Evolutionary conservation across 306 rosid species (phyloP), one percentile per base, ranked within the genome.

Genomic region (Rosa persica): DNA sequence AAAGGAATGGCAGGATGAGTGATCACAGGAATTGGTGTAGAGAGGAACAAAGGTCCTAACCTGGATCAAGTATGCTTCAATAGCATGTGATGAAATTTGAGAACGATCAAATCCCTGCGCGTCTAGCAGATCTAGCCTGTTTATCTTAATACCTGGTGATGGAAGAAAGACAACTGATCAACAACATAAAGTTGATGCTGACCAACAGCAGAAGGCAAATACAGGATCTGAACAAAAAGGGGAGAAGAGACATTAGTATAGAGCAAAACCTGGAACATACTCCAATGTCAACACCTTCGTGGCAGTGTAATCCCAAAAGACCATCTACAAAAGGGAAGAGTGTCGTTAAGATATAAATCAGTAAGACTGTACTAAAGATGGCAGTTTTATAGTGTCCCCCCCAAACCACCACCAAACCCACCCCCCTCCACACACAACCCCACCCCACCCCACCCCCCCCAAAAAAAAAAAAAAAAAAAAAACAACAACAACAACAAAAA

Each of bases 31-130:
- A 51, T 58, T 12, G 43, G 51, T 62, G 52, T 44, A 67, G n/a
- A 76, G 57, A 68, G 54, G 67, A 79, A 65, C 62, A 75, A 71
- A 27, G 22, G 51, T 62, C 71, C 39, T 57, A 49, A 93, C 98
- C 98, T 94, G 98, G 88, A 94, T 88, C 83, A 94, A 85, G 86
- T 92, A 94, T 22, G 97, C 93, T 85, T 94, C 98, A 76, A 92
- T 90, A 64, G 97, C 90, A 62, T 66, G 97, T 64, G 97, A 87
- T 69, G 98, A 83, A 76, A 89, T 94, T 70, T 48, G 83, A 39
- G 89, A 61, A 73, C 87, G 92, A 77, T 83, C 81, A 85, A 81
- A 89, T 74, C 98, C 96, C 34, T 89, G 87, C 0, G 91, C 86
- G 25, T 87, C 87, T 66, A 94, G 80, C 66, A 23, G 74, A 71